Base-by-base conservation (phyloP, 345 rosid species). In the Lepidium aucheri region DNA sequence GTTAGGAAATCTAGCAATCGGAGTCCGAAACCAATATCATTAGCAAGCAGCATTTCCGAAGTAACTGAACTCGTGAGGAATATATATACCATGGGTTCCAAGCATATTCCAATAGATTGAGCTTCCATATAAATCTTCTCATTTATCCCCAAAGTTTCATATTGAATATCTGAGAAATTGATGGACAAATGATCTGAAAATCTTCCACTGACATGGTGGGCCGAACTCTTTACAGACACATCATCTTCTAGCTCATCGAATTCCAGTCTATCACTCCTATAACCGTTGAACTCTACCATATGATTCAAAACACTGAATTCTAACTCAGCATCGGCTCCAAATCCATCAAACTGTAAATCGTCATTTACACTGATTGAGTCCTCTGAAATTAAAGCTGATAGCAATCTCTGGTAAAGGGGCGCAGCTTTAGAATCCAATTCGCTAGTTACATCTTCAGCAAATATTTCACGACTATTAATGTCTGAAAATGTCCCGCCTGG, bases 341-440 rank as follows among this genome's bases (percentile, higher is more conserved):
- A 76, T 33, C 64, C 74, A 82, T 84, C 86, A 69, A 33, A 72
- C 36, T 72, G 70, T 44, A 76, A 66, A 74, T 85, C 91, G 67
- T 56, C 88, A 64, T 55, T 50, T 55, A 60, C 56, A 53, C 60
- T 56, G 73, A 60, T 65, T 53, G 84, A 84, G 51, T 86, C 97
- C 77, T 89, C 97, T 4, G 96, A 70, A 67, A 91, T 83, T 68
- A 94, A 70, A 74, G 97, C 93, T 41, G 97, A 92, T 46, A 94
- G 68, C 62, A 89, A 82, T 80, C 89, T 84, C 76, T 87, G 91
- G 46, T 73, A 91, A 74, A 94, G 85, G 20, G 97, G 75, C 45
- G 80, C 65, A 43, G 57, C 72, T 69, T 73, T 73, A 64, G 49
- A 73, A 65, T 82, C 93, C 47, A 68, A 65, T 35, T 53, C 58